Conservation (phyloP, 768 basidiomycete species). For the Pleurotus cornucopiae region DNA sequence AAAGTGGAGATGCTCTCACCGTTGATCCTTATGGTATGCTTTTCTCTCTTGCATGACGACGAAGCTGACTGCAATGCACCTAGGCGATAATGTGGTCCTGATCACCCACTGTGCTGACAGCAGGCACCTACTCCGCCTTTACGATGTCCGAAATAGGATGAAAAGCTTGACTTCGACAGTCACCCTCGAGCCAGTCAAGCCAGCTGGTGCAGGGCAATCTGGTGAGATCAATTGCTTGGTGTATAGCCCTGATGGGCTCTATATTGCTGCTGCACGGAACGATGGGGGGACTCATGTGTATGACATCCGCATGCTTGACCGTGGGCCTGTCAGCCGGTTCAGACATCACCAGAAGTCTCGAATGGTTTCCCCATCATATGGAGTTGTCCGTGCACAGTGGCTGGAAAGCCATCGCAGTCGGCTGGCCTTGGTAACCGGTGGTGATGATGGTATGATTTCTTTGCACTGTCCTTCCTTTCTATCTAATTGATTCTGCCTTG, state of each 20-base stretch:
- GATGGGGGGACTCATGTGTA: slow-evolving; percentile 62
- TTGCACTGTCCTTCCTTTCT: background rate
- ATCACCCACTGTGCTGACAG: slow-evolving; percentile 22
- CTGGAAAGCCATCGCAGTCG: slow-evolving; percentile 30
- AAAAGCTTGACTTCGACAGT: slow-evolving; percentile 23
- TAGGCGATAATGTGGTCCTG: slow-evolving; percentile 29
- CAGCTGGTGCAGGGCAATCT: slow-evolving; percentile 15
- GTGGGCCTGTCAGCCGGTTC: slow-evolving; percentile 44
- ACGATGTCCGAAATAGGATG: slow-evolving; percentile 39
- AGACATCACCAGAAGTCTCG: slow-evolving; percentile 29
- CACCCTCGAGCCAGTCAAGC: slow-evolving; percentile 30
- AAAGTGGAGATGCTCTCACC: slow-evolving; percentile 51
- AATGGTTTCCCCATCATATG: slow-evolving; percentile 32
- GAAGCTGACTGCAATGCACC: background rate
- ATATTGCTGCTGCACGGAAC: slow-evolving; percentile 54
- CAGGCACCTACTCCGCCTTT: slow-evolving; percentile 41
- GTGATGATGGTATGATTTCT: slow-evolving; percentile 52
- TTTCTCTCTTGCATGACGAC: background rate
- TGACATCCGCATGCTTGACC: slow-evolving; percentile 50
- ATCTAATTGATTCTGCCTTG: slow-evolving; percentile 2
- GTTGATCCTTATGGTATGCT: slow-evolving; percentile 40
- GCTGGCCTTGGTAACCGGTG: slow-evolving; percentile 55
- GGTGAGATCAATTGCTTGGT: slow-evolving; percentile 45
- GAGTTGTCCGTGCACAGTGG: slow-evolving; percentile 53
- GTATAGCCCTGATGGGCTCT: slow-evolving; percentile 59